Evolutionary conservation across 2,329 filamentous ascomycete species (phyloP).

Genomic region (Pseudogymnoascus sp.): DNA sequence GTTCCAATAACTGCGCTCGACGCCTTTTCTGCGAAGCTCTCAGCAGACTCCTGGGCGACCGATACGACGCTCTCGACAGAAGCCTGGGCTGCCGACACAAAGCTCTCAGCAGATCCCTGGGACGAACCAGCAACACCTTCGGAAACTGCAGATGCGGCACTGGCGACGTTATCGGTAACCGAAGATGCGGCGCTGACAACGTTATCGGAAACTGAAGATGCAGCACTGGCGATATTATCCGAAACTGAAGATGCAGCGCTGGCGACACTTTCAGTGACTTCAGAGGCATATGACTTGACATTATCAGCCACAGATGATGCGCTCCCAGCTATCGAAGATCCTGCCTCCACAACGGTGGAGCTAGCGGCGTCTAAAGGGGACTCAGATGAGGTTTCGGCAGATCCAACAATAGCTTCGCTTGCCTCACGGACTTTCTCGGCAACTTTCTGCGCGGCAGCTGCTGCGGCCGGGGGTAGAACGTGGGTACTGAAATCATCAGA

Average conservation of each 20-base stretch:
- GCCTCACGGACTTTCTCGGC: conserved; percentile 23
- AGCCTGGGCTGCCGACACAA: conserved; percentile 20
- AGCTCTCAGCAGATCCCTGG: conserved; percentile 19
- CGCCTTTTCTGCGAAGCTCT: conserved; percentile 19
- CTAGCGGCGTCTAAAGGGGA: conserved; percentile 16
- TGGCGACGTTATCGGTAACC: conserved; percentile 16
- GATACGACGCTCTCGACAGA: conserved; percentile 30
- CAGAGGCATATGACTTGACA: conserved; percentile 18
- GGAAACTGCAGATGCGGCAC: conserved; percentile 16
- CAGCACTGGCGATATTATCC: conserved; percentile 13
- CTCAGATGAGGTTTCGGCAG: conserved; percentile 29
- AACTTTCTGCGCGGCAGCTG: conserved; percentile 33
- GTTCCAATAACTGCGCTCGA: neutral
- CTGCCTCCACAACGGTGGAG: conserved; percentile 17
- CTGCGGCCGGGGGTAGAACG: conserved; percentile 50
- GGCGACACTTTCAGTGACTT: conserved; percentile 20
- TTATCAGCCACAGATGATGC: conserved; percentile 17
- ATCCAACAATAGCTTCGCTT: conserved; percentile 20
- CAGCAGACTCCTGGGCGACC: conserved; percentile 24
- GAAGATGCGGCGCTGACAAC: conserved; percentile 20
- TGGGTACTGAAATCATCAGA: conserved; percentile 73
- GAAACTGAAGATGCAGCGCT: conserved; percentile 18
- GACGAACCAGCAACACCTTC: conserved; percentile 16
- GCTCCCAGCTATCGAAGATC: conserved; percentile 20
- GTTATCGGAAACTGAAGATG: conserved; percentile 18